These are phyloP conservation scores for Xylariales sp. DNA, from an alignment of 2,329 filamentous ascomycete species.

Conservation along the genomic window DNA sequence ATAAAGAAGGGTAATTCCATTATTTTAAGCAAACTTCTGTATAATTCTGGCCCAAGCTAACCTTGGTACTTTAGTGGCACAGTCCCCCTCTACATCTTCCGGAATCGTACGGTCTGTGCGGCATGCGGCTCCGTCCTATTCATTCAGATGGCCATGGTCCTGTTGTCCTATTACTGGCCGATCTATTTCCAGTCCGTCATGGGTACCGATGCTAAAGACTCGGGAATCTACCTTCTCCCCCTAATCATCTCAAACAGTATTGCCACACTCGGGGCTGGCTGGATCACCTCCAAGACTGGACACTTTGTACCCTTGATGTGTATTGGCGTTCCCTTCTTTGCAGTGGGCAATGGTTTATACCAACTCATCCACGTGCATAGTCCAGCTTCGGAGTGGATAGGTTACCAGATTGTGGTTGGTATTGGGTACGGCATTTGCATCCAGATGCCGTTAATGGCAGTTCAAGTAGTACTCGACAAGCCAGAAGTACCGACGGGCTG, in stretches of 20 bases:
- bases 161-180: slow-evolving; percentile 14
- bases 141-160: slow-evolving; percentile 17
- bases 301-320: slow-evolving; percentile 13
- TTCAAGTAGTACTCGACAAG: slow-evolving; percentile 12
- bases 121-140: slow-evolving; percentile 13
- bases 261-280: slow-evolving; percentile 9
- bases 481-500: slow-evolving; percentile 9
- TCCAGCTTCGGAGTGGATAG: slow-evolving; percentile 6
- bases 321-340: slow-evolving; percentile 10
- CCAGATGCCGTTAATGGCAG: slow-evolving; percentile 12
- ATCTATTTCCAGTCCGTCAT: slow-evolving; percentile 21
- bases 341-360: slow-evolving; percentile 9
- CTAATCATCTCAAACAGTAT: slow-evolving; percentile 7
- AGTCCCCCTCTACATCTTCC: slow-evolving; percentile 4
- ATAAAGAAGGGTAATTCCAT: slow-evolving; percentile 2
- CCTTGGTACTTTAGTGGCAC: neutral
- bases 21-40: neutral
- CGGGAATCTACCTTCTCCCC: slow-evolving; percentile 7
- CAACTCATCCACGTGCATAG: slow-evolving; percentile 8
- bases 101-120: slow-evolving; percentile 8
- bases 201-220: slow-evolving; percentile 7
- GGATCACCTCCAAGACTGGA: slow-evolving; percentile 6
- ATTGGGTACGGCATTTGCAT: slow-evolving; percentile 10
- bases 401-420: slow-evolving; percentile 11
- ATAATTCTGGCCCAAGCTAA: neutral